Evolutionary conservation across 768 basidiomycete genomes (phyloP).

Genomic region (Heimioporus sp.): DNA sequence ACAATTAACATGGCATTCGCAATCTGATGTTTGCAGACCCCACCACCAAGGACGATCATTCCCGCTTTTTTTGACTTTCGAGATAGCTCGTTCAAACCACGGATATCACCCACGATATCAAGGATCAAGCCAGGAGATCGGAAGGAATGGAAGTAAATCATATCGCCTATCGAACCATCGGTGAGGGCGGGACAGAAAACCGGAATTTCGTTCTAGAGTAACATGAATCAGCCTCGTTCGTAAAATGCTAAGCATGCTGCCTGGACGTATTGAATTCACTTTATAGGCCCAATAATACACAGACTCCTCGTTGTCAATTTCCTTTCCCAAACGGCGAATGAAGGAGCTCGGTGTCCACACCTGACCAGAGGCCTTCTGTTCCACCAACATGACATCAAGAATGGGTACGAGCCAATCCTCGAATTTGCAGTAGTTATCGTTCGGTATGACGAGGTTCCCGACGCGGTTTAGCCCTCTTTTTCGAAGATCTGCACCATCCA

Average conservation of each 20-base stretch:
- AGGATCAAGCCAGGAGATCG: constrained; percentile 77
- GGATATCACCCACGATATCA: constrained; percentile 95
- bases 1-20: constrained; percentile 99
- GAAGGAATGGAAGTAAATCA: constrained; percentile 99
- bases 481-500: constrained; percentile 86
- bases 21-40: constrained; percentile 99
- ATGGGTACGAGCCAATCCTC: constrained; percentile 99
- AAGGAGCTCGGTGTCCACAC: constrained; percentile 95
- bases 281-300: constrained; percentile 99
- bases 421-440: constrained; percentile 99
- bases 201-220: constrained; percentile 87
- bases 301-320: constrained; percentile 95
- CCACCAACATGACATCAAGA: constrained; percentile 83
- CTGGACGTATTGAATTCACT: constrained; percentile 51
- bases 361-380: constrained; percentile 68
- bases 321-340: constrained; percentile 90
- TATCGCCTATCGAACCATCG: constrained; percentile 97
- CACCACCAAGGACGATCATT: constrained; percentile 97
- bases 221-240: constrained; percentile 24
- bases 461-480: constrained; percentile 94
- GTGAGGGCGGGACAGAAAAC: constrained; percentile 98
- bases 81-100: constrained; percentile 84
- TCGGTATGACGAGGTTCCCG: constrained; percentile 94
- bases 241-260: constrained; percentile 9
- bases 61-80: constrained; percentile 90